Evolutionary conservation across 2,329 filamentous ascomycete genomes (phyloP).

Genomic region (Microcyclosporella mali): DNA sequence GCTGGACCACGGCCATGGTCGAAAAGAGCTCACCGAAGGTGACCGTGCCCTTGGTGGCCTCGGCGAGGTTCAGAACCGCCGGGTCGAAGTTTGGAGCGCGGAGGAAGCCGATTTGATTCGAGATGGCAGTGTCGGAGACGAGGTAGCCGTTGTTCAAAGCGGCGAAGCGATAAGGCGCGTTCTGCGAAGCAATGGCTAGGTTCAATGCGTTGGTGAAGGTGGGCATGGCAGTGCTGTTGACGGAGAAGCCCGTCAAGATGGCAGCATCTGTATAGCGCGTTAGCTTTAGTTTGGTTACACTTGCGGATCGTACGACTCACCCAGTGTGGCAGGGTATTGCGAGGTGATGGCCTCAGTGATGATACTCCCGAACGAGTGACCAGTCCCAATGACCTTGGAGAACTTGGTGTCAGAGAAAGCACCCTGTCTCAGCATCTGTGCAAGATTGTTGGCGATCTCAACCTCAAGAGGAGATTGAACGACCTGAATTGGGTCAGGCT

Average conservation of each 20-base stretch:
- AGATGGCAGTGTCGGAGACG: slow-evolving; percentile 18
- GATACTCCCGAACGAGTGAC: slow-evolving; percentile 36
- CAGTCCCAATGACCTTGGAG: slow-evolving; percentile 35
- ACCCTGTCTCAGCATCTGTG: slow-evolving; percentile 27
- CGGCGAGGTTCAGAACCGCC: slow-evolving; percentile 20
- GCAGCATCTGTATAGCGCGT: slow-evolving; percentile 26
- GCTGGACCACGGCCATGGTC: slow-evolving; percentile 10
- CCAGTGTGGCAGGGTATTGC: slow-evolving; percentile 29
- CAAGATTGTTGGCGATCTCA: slow-evolving; percentile 33
- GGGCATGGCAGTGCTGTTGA: slow-evolving; percentile 19
- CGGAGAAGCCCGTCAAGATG: slow-evolving; percentile 35
- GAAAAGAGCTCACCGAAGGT: slow-evolving; percentile 31
- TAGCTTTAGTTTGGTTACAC: background rate
- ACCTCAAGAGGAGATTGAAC: slow-evolving; percentile 36
- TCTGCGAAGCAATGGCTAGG: slow-evolving; percentile 26
- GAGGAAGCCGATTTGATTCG: slow-evolving; percentile 31
- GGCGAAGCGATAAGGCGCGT: slow-evolving; percentile 27
- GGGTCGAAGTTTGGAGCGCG: slow-evolving; percentile 27
- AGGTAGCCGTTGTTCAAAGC: slow-evolving; percentile 26
- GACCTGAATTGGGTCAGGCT: slow-evolving; percentile 34
- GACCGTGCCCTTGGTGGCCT: slow-evolving; percentile 26
- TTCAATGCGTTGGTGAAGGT: slow-evolving; percentile 24
- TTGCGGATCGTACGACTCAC: background rate
- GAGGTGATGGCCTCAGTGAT: slow-evolving; percentile 31
- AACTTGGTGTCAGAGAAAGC: slow-evolving; percentile 27